These are phyloP conservation scores for Trichoderma arundinaceum DNA, from an alignment of 2,329 filamentous ascomycete species.

Conservation along the genomic window DNA sequence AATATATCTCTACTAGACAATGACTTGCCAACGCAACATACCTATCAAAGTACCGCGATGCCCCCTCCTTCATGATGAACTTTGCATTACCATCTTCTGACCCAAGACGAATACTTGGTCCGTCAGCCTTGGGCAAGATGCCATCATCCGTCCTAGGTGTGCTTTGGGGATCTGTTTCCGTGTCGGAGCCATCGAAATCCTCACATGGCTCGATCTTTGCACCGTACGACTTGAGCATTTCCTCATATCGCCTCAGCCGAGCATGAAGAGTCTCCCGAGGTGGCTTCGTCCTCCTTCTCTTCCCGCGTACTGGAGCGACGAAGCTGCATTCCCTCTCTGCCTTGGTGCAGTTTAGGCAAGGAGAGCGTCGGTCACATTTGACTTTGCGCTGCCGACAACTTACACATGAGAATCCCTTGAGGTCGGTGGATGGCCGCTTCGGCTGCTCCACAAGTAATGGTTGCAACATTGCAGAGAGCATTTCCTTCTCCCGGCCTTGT, in stretches of 20 bases:
- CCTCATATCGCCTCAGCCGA: constrained; percentile 17
- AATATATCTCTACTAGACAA: no score
- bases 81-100: neutral
- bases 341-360: constrained; percentile 5
- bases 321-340: constrained; percentile 14
- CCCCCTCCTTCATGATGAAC: constrained; percentile 15
- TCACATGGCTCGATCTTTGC: constrained; percentile 19
- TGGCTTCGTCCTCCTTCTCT: constrained; percentile 15
- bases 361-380: constrained; percentile 14
- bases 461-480: no score
- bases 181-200: neutral
- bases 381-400: constrained; percentile 20
- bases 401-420: constrained; percentile 19
- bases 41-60: constrained; percentile 24
- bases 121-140: no score
- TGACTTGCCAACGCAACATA: neutral
- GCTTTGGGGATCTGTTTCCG: neutral
- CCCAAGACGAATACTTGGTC: no score
- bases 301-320: constrained; percentile 5
- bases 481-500: neutral
- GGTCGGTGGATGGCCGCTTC: neutral
- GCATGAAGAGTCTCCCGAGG: constrained; percentile 19
- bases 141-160: neutral
- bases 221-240: constrained; percentile 12
- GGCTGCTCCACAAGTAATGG: neutral